Evolutionary conservation across 768 basidiomycete genomes (phyloP).

Genomic region (Tulasnella sp.): DNA sequence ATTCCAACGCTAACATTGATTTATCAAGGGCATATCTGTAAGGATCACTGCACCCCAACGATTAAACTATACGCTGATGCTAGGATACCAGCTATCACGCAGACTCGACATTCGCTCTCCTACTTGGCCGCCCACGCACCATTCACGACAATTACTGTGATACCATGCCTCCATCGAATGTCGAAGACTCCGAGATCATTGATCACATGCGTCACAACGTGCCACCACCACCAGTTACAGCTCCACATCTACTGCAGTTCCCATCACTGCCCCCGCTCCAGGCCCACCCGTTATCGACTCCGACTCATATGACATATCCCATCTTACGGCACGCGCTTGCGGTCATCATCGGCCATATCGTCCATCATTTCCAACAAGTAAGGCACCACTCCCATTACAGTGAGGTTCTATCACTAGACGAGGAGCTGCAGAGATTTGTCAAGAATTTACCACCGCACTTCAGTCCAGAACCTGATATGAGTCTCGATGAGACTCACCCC

Average conservation of each 20-base stretch:
- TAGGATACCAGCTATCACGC: constrained; percentile 60
- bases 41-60: not conserved
- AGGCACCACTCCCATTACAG: constrained; percentile 66
- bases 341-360: constrained; percentile 76
- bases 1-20: constrained; percentile 11
- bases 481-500: constrained; percentile 51
- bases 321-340: constrained; percentile 78
- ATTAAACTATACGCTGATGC: not conserved
- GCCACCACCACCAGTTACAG: constrained; percentile 39
- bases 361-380: constrained; percentile 87
- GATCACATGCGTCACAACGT: constrained; percentile 26
- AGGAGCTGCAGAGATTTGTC: constrained; percentile 70
- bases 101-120: constrained; percentile 81
- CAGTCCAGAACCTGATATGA: constrained; percentile 61
- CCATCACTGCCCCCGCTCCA: constrained; percentile 10
- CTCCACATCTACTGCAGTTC: constrained; percentile 3
- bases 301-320: constrained; percentile 79
- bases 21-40: constrained; percentile 50
- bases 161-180: constrained; percentile 61
- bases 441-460: constrained; percentile 68
- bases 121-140: constrained; percentile 68
- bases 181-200: constrained; percentile 35
- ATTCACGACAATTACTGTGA: constrained; percentile 87
- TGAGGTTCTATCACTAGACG: constrained; percentile 72
- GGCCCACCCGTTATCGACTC: constrained; percentile 36